Evolutionary conservation across 495 filamentous ascomycete species (phyloP), one percentile per base, ranked within the genome.

Genomic region (Physcia stellaris): DNA sequence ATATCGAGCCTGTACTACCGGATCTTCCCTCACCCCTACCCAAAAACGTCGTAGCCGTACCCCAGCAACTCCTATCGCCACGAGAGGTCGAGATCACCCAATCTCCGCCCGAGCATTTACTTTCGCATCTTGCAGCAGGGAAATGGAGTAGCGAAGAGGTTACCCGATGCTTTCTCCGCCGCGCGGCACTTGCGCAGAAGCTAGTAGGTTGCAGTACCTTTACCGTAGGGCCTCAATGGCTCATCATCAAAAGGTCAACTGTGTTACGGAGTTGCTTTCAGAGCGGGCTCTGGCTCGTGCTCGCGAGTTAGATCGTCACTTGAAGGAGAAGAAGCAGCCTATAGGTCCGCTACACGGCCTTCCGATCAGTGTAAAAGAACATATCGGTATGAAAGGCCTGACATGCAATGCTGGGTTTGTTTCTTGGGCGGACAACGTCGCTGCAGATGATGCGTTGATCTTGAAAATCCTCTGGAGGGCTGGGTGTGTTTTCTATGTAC

Each of bases 401-500:
- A 37, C 42, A 15, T 31, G 41, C 11, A 50, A 43, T 37, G 46
- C 33, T 21, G 52, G 50, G 2, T 54, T 54, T 26, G 37, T 54
- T 21, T 42, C 40, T 31, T 50, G 49, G 50, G 50, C 46, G 50
- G 46, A 54, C 28, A 20, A 36, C 2, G 43, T 37, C 27, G 50
- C 35, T 16, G 23, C 31, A 20, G 49, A 50, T 19, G 49, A 52
- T 36, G 49, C 51, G 2, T 32, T 35, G 28, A 21, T 54, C 19
- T 43, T 64, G 1, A 39, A 53, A 20, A 48, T 60, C 2, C 47
- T 72, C 23, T 46, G 63, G 23, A 46, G 54, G 32, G 56, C 57
- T 1, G 66, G 64, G 6, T 66, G 67, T 15, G 63, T 78, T 0
- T 56, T 77, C 17, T 67, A 67, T 51, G 58, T 50, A 30, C 70